These are phyloP conservation scores for Cadophora luteo-olivacea DNA, from an alignment of 2,329 filamentous ascomycete species.

Conservation along the genomic window DNA sequence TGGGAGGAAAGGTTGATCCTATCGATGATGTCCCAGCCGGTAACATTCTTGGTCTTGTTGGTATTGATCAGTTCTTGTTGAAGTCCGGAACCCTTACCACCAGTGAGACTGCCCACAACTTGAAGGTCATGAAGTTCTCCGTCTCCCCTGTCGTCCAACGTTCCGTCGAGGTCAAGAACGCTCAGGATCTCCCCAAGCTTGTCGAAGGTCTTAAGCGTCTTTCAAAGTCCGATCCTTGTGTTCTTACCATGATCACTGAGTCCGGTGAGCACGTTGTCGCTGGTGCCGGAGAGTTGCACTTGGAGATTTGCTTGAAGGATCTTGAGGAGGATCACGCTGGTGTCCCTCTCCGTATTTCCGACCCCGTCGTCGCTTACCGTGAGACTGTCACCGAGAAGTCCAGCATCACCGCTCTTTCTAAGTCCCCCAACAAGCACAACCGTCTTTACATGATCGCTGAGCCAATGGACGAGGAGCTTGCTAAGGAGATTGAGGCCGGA, in stretches of 20 bases:
- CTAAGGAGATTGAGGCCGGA: conserved; percentile 87
- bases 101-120: conserved; percentile 96
- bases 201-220: conserved; percentile 99
- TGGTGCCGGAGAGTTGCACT: conserved; percentile 98
- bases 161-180: conserved; percentile 99
- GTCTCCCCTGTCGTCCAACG: conserved; percentile 98
- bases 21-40: conserved; percentile 98
- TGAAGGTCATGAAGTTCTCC: conserved; percentile 99
- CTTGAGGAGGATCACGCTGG: conserved; percentile 99
- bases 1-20: conserved; percentile 98
- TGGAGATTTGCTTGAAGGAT: conserved; percentile 99
- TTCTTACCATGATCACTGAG: conserved; percentile 85
- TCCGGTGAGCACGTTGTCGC: conserved; percentile 99
- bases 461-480: conserved; percentile 91
- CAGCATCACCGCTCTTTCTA: conserved; percentile 95
- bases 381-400: conserved; percentile 88
- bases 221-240: conserved; percentile 99
- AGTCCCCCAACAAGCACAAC: conserved; percentile 99
- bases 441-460: conserved; percentile 96
- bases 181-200: conserved; percentile 98
- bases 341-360: conserved; percentile 96
- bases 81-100: conserved; percentile 99
- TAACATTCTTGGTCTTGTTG: conserved; percentile 99
- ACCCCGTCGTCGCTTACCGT: conserved; percentile 98
- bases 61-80: conserved; percentile 99